phyloP scores from a whole-genome alignment of 768 basidiomycete species.

The Termitomyces sp. region DNA sequence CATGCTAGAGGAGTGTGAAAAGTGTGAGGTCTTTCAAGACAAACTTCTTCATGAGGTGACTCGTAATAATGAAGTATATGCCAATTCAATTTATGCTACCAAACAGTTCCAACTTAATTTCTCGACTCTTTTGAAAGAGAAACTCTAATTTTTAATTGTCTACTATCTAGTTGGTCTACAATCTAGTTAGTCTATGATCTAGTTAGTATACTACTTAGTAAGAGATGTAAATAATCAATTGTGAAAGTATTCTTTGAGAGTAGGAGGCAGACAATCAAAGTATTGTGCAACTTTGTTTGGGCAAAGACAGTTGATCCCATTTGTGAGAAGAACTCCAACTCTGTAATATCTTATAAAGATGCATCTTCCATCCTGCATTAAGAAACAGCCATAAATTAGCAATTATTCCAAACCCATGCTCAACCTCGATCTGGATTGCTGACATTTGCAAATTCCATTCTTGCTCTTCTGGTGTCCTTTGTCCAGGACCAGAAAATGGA shows the following conservation, averaged over 20 bases:
- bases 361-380: constrained; percentile 20
- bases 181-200: no score
- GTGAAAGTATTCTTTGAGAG: no score
- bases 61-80: neutral
- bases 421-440: constrained; percentile 23
- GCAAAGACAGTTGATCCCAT: constrained; percentile 24
- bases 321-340: constrained; percentile 24
- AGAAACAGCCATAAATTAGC: constrained; percentile 24
- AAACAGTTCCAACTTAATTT: no score
- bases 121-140: no score
- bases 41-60: neutral
- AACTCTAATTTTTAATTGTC: no score
- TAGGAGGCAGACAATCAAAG: no score
- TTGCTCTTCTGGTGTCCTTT: constrained; percentile 16
- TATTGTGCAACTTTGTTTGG: no score
- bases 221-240: no score
- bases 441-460: constrained; percentile 27
- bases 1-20: neutral
- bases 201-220: no score
- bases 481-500: constrained; percentile 21
- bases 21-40: neutral
- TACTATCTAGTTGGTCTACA: no score
- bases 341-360: constrained; percentile 23
- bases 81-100: neutral
- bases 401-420: constrained; percentile 27